Evolutionary conservation across 352 stramenopile genomes (phyloP).

Genomic region (Pythium aphanidermatum): DNA sequence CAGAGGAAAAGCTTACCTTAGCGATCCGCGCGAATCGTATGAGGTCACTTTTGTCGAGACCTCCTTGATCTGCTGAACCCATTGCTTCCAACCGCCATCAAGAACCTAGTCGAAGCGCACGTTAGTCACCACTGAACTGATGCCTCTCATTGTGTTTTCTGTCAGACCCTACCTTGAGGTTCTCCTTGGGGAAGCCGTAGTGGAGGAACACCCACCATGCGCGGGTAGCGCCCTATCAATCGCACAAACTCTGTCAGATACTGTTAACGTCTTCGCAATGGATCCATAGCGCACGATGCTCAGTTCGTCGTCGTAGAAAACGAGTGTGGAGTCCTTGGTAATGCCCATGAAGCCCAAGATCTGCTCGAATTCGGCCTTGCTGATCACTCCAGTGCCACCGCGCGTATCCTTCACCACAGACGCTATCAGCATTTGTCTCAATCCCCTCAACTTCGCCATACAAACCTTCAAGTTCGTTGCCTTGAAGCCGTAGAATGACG

Average conservation of each 20-base stretch:
- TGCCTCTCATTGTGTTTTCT: no score
- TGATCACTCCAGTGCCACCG: slow-evolving; percentile 39
- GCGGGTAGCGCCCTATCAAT: slow-evolving; percentile 43
- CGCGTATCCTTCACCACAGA: slow-evolving; percentile 23
- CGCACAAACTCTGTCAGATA: neutral
- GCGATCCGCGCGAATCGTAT: slow-evolving; percentile 5
- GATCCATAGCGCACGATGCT: no score
- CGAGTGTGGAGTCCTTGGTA: slow-evolving; percentile 42
- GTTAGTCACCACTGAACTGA: no score
- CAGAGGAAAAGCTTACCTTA: slow-evolving; percentile 1
- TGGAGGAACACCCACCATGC: slow-evolving; percentile 80
- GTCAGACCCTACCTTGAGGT: slow-evolving; percentile 68
- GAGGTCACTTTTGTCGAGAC: slow-evolving; percentile 27
- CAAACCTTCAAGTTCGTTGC: slow-evolving; percentile 51
- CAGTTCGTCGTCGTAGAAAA: slow-evolving; percentile 78
- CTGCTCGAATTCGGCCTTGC: slow-evolving; percentile 31
- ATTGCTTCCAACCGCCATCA: slow-evolving; percentile 66
- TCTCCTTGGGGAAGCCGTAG: slow-evolving; percentile 63
- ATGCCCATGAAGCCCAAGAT: slow-evolving; percentile 38
- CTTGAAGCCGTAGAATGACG: slow-evolving; percentile 34
- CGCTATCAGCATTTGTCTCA: neutral
- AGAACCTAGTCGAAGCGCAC: no score
- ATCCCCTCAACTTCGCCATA: neutral
- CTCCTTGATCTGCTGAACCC: slow-evolving; percentile 38
- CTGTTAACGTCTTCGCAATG: no score